A percentile compares a stretch with the other conserved stretches of the same genome.
Evolutionary conservation across 2,329 filamentous ascomycete species (phyloP).

Genomic region (Zymoseptoria passerinii): DNA sequence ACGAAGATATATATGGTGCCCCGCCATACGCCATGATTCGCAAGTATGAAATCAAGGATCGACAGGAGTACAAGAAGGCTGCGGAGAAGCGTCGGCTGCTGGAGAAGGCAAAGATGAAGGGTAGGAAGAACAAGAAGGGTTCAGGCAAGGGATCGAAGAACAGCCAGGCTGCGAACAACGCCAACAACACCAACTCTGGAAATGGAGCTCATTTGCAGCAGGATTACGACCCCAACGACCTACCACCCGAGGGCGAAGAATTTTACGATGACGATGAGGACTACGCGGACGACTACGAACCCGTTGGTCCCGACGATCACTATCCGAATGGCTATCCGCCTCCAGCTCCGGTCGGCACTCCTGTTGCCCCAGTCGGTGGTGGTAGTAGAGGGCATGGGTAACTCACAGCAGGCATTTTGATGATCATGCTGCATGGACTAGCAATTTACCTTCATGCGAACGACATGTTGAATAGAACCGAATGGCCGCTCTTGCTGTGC

Average conservation of each 20-base stretch:
- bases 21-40: slow-evolving; percentile 78
- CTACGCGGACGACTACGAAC: slow-evolving; percentile 24
- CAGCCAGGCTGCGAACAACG: slow-evolving; percentile 14
- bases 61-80: slow-evolving; percentile 70
- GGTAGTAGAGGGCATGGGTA: slow-evolving; percentile 12
- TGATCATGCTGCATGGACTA: background rate
- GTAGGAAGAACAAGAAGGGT: slow-evolving; percentile 77
- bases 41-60: slow-evolving; percentile 90
- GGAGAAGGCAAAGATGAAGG: slow-evolving; percentile 92
- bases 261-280: slow-evolving; percentile 27
- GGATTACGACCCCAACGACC: slow-evolving; percentile 25
- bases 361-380: slow-evolving; percentile 9
- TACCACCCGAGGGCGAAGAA: slow-evolving; percentile 25
- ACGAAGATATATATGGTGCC: slow-evolving; percentile 87
- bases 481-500: background rate
- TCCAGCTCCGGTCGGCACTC: slow-evolving; percentile 16
- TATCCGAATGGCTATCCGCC: slow-evolving; percentile 21
- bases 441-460: background rate
- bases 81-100: slow-evolving; percentile 77
- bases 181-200: slow-evolving; percentile 8
- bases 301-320: slow-evolving; percentile 19
- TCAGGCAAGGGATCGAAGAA: slow-evolving; percentile 48
- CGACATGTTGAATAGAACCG: background rate
- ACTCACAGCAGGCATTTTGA: slow-evolving; percentile 12
- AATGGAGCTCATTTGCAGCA: slow-evolving; percentile 10